Base-by-base conservation (phyloP, 139 green algal genomes). In the Spirogloea muscicola region DNA sequence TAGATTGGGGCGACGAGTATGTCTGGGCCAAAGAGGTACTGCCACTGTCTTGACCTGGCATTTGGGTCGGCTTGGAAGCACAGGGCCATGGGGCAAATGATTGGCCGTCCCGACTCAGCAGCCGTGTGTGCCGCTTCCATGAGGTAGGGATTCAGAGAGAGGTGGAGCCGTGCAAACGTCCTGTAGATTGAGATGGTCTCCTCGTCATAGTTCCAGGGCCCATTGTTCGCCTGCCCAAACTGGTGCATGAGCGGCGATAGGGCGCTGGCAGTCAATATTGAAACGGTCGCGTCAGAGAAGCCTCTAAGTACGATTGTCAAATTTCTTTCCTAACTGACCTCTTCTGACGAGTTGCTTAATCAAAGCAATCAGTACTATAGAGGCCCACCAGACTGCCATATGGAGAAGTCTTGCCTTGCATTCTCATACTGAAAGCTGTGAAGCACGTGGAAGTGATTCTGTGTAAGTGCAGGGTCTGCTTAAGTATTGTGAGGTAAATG, bases 231-330 rank as follows among this genome's bases (percentile, higher is more conserved):
- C 51, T 68, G 69, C 38, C 55, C 52, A 27, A 77, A 77, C 52
- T 77, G 69, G 18, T 70, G 52, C 69, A 77, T 77, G 36, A 77
- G 69, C 34, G 69, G 69, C 16, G 69, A 77, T 9, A 77, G 16
- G 2, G 68, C 68, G 0, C 52, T 75, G 67, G 6, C n/a, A n/a
- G n/a, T n/a, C n/a, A n/a, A n/a, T n/a, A n/a, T n/a, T n/a, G n/a
- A n/a, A n/a, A n/a, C n/a, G n/a, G n/a, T n/a, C n/a, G n/a, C n/a
- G n/a, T n/a, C n/a, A n/a, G n/a, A n/a, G n/a, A n/a, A n/a, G n/a
- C n/a, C n/a, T n/a, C n/a, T n/a, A n/a, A n/a, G n/a, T n/a, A n/a
- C n/a, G n/a, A n/a, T n/a, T n/a, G n/a, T n/a, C n/a, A n/a, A n/a
- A n/a, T n/a, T n/a, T n/a, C n/a, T n/a, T n/a, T n/a, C n/a, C n/a